phyloP scores from a whole-genome alignment of 257 asterid species.

The Solanum virginianum region DNA sequence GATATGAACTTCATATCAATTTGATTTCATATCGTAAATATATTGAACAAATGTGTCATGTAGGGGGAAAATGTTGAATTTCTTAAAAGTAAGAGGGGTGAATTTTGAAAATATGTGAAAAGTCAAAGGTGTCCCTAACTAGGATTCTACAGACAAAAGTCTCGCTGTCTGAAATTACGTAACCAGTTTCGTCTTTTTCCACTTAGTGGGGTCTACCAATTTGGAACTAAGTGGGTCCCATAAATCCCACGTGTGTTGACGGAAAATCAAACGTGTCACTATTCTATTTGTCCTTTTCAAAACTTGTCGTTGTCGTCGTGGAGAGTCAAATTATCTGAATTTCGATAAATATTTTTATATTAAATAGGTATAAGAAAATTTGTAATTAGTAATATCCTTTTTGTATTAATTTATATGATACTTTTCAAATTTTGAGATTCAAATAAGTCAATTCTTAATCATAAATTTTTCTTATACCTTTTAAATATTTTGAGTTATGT shows the following conservation, averaged over 20 bases:
- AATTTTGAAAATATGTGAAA: not conserved
- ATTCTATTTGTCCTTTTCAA: not conserved
- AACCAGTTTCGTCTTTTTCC: conserved; percentile 8
- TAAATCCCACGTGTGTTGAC: not conserved
- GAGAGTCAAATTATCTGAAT: too few relatives aligned
- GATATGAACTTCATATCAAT: too few relatives aligned
- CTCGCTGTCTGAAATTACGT: not conserved
- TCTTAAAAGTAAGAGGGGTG: not conserved
- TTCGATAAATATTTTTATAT: not conserved
- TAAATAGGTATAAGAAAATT: too few relatives aligned
- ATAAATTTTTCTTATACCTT: too few relatives aligned
- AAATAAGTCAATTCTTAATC: too few relatives aligned
- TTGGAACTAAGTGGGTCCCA: not conserved
- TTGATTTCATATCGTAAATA: too few relatives aligned
- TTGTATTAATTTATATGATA: too few relatives aligned
- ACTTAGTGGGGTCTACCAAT: not conserved
- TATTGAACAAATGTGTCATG: not conserved
- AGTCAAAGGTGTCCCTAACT: conserved; percentile 9
- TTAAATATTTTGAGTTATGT: too few relatives aligned
- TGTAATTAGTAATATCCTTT: too few relatives aligned
- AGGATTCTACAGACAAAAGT: conserved; percentile 14
- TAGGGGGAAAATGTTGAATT: too few relatives aligned
- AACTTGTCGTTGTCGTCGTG: too few relatives aligned
- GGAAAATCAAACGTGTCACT: not conserved
- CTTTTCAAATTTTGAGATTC: too few relatives aligned